Conservation (phyloP, 768 basidiomycete species). For the Auricularia auricula-judae region DNA sequence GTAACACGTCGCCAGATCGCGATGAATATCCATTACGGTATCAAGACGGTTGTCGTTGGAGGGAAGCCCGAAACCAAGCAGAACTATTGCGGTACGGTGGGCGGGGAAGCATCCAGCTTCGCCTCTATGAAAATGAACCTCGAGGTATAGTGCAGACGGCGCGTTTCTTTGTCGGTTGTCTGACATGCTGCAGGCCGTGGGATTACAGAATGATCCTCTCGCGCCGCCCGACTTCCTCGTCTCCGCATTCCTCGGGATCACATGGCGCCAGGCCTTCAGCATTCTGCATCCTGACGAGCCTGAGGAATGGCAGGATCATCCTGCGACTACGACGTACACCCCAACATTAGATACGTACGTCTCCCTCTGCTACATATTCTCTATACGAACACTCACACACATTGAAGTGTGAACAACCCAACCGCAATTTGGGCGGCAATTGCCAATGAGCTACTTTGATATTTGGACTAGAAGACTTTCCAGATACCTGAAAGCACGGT, state of each 20-base stretch:
- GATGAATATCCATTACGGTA: constrained; percentile 48
- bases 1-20: constrained; percentile 29
- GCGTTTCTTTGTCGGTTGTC: background rate
- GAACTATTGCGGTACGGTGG: constrained; percentile 51
- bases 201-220: constrained; percentile 41
- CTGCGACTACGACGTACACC: constrained; percentile 3
- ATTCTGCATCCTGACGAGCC: constrained; percentile 39
- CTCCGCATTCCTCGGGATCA: constrained; percentile 28
- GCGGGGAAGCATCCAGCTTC: constrained; percentile 48
- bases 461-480: no score
- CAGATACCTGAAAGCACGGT: no score
- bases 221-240: constrained; percentile 43
- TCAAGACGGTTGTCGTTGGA: constrained; percentile 46
- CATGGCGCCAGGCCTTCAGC: constrained; percentile 52
- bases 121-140: constrained; percentile 46
- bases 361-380: background rate
- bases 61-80: constrained; percentile 36
- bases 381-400: background rate
- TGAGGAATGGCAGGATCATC: constrained; percentile 23
- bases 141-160: constrained; percentile 22
- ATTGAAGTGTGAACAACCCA: constrained; percentile 42
- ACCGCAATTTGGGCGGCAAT: constrained; percentile 42
- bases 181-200: background rate
- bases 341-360: constrained; percentile 27
- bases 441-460: constrained; percentile 9